Evolutionary conservation across 1,284 basidiomycete genomes (phyloP).

Genomic region (Sanghuangporus weigelae): DNA sequence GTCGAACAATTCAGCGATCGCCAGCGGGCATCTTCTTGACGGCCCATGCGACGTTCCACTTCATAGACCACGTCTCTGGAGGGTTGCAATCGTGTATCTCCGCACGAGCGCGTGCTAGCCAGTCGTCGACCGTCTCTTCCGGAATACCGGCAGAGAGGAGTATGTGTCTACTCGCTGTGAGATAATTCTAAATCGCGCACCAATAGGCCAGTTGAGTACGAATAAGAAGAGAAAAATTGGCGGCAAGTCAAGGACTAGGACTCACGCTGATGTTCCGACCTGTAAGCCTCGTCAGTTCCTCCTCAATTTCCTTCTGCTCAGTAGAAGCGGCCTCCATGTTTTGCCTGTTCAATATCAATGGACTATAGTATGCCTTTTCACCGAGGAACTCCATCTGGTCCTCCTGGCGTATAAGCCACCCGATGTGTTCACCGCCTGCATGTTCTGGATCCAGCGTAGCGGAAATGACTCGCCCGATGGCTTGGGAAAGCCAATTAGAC

Average conservation of each 20-base stretch:
- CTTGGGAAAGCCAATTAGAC: constrained; percentile 3
- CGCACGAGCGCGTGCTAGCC: constrained; percentile 2
- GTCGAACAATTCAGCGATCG: too few relatives aligned
- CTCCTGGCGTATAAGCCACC: not conserved
- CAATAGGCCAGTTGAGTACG: not conserved
- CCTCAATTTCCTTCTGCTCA: not conserved
- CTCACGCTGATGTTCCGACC: constrained; percentile 11
- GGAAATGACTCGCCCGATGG: not conserved
- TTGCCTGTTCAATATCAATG: not conserved
- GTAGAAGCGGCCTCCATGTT: not conserved
- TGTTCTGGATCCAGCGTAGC: not conserved
- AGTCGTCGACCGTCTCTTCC: constrained; percentile 8
- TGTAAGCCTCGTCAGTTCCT: constrained; percentile 1
- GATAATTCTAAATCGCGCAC: constrained; percentile 1
- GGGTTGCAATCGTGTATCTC: not conserved
- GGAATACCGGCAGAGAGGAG: constrained; percentile 7
- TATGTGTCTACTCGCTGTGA: constrained; percentile 4
- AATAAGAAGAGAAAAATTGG: not conserved
- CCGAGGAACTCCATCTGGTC: not conserved
- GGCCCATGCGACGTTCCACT: constrained; percentile 13
- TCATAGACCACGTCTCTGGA: not conserved
- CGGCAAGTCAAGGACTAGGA: not conserved
- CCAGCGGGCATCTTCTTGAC: not conserved
- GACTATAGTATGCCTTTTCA: constrained; percentile 9
- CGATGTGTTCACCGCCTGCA: constrained; percentile 1